Evolutionary conservation across 78 protist species (phyloP).

Genomic region (Cavenderia fasciculata): DNA sequence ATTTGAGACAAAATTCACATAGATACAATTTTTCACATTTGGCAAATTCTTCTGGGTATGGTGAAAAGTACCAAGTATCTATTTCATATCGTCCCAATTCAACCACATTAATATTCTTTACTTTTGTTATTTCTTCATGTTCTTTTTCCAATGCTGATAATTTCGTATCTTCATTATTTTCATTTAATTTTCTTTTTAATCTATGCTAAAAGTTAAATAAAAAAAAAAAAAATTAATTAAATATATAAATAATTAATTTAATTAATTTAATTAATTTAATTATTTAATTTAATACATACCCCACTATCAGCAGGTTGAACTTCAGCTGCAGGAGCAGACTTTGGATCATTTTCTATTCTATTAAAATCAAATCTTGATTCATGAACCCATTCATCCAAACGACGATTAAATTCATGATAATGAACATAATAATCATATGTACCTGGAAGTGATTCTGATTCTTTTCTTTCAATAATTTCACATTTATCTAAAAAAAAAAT

Average conservation of each 20-base stretch:
- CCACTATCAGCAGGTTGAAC: conserved; percentile 35
- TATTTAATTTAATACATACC: too few relatives aligned
- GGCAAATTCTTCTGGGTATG: conserved; percentile 95
- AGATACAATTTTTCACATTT: conserved; percentile 84
- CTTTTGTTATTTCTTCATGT: conserved; percentile 93
- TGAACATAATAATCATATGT: conserved; percentile 82
- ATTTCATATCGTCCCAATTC: conserved; percentile 91
- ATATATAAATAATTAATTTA: too few relatives aligned
- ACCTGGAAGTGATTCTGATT: conserved; percentile 53
- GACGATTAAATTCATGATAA: conserved; percentile 77
- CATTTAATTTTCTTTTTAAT: conserved; percentile 65
- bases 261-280: too few relatives aligned
- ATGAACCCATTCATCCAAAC: conserved; percentile 85
- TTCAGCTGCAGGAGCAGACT: conserved; percentile 20
- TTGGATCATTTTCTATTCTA: conserved; percentile 30
- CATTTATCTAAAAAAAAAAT: conserved; percentile 20
- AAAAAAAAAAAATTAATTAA: too few relatives aligned
- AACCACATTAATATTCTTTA: conserved; percentile 91
- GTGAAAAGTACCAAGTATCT: conserved; percentile 97
- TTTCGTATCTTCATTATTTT: conserved; percentile 55
- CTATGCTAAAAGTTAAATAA: too few relatives aligned
- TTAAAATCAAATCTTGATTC: conserved; percentile 48
- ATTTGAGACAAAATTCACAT: conserved; percentile 96
- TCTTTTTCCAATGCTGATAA: conserved; percentile 86
- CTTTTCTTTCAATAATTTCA: conserved; percentile 74